These are phyloP conservation scores for Clitopilus passeckerianus DNA, from an alignment of 768 basidiomycete genomes.

Conservation along the genomic window DNA sequence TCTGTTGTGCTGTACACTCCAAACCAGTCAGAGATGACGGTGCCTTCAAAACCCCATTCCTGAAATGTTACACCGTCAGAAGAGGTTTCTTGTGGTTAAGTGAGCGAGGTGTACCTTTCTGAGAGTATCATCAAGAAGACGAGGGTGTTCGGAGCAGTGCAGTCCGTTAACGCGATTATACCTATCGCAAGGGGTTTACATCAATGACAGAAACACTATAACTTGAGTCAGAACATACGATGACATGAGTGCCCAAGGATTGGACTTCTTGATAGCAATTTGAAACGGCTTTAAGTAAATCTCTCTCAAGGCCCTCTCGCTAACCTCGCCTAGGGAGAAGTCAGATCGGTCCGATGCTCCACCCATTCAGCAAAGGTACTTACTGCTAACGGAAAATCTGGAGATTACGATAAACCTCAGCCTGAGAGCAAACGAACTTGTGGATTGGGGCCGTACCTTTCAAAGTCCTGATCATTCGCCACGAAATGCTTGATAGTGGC, in stretches of 20 bases:
- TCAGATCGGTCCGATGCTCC: not conserved
- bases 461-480: constrained; percentile 59
- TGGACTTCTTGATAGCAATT: constrained; percentile 48
- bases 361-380: constrained; percentile 6
- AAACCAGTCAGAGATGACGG: constrained; percentile 60
- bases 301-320: constrained; percentile 46
- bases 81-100: not conserved
- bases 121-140: constrained; percentile 46
- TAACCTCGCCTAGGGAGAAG: constrained; percentile 33
- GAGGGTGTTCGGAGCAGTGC: constrained; percentile 52
- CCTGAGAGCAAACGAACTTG: not conserved
- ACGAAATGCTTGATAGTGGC: constrained; percentile 65
- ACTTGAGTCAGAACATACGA: constrained; percentile 22
- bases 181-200: constrained; percentile 15
- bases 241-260: constrained; percentile 60
- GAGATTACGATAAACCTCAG: not conserved
- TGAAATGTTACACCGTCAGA: constrained; percentile 9
- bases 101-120: constrained; percentile 27
- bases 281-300: constrained; percentile 62
- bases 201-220: not conserved
- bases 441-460: constrained; percentile 24
- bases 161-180: constrained; percentile 60
- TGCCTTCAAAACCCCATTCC: constrained; percentile 62
- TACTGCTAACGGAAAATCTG: constrained; percentile 43
- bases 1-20: constrained; percentile 43